Evolutionary conservation across 345 rosid species (phyloP), one percentile per base, ranked within the genome.

Genomic region (Salix udensis): DNA sequence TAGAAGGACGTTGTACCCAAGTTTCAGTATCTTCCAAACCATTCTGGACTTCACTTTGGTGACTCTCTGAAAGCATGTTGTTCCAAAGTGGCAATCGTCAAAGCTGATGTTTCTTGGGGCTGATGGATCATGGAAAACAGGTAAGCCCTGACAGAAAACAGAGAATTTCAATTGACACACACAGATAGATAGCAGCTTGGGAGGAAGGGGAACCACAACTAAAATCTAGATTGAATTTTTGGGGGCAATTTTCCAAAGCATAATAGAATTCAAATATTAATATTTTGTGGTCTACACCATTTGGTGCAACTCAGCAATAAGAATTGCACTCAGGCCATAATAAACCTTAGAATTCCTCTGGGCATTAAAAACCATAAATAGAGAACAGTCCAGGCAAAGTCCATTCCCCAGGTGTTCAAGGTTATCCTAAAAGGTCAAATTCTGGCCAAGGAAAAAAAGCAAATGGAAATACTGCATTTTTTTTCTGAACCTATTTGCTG

Each of bases 21-120:
- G 82, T 90, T 92, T 93, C 78, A 96, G 80, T 79, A 93, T 89
- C 87, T 84, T 88, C 80, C 90, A 74, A 72, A 96, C 97, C 70
- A 88, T 84, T 84, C 94, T 93, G 67, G 99, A 96, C 83, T 96
- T 96, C 67, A 87, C 97, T 86, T 96, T 91, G 40, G 98, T 96
- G 70, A 93, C 97, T 82, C 82, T 87, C 88, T 91, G 97, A 76
- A 93, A 96, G 89, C 98, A 96, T 77, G 88, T 75, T 62, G 97
- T 93, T 76, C 99, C 99, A 60, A 91, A 96, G 82, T 96, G 96
- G 78, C 99, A 93, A 67, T 92, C 94, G 72, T 96, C 80, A 71
- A 90, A 92, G 88, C 99, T 96, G 31, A 92, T 88, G 74, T 91
- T 90, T 73, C 82, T 84, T 11, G 94, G 94, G 4, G 90, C 90